Conservation (phyloP, 495 filamentous ascomycete genomes). For the Podospora didyma region DNA sequence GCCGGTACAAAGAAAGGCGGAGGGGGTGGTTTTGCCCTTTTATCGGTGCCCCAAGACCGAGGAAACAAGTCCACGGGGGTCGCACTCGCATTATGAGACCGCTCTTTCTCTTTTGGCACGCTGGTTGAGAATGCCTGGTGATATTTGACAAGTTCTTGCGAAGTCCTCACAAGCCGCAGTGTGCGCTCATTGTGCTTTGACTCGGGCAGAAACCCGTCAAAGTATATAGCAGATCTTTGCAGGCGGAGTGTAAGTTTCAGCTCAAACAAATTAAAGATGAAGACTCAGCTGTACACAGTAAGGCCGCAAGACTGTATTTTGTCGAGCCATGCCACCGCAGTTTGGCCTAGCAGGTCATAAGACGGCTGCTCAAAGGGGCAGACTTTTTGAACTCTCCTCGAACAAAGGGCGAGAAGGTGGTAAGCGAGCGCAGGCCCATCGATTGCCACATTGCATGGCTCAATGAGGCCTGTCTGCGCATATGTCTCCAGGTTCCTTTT, state of each 20-base stretch:
- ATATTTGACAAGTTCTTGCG: constrained; percentile 21
- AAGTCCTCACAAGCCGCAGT: constrained; percentile 20
- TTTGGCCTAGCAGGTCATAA: constrained; percentile 56
- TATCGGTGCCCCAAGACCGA: constrained; percentile 2
- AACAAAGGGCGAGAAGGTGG: constrained; percentile 57
- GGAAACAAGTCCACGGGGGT: constrained; percentile 17
- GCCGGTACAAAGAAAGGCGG: constrained; percentile 65
- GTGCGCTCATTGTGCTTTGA: constrained; percentile 27
- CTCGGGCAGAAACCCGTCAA: constrained; percentile 69
- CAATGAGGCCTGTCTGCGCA: constrained; percentile 45
- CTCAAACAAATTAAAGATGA: background rate
- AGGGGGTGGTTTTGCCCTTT: constrained; percentile 39
- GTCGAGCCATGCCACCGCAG: constrained; percentile 59
- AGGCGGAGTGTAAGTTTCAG: constrained; percentile 9
- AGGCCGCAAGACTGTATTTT: constrained; percentile 47
- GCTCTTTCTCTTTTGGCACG: constrained; percentile 10
- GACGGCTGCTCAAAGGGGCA: constrained; percentile 52
- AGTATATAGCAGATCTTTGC: constrained; percentile 59
- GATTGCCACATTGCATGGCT: constrained; percentile 50
- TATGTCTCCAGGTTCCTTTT: constrained; percentile 55
- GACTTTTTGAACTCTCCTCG: constrained; percentile 31
- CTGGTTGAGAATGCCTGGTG: constrained; percentile 11
- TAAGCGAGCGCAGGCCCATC: constrained; percentile 77
- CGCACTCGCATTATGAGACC: background rate
- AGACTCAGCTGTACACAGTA: constrained; percentile 48